Evolutionary conservation across 306 rosid genomes (phyloP), one percentile per base, ranked within the genome.

Genomic region (Cyclanthera cordifolia): DNA sequence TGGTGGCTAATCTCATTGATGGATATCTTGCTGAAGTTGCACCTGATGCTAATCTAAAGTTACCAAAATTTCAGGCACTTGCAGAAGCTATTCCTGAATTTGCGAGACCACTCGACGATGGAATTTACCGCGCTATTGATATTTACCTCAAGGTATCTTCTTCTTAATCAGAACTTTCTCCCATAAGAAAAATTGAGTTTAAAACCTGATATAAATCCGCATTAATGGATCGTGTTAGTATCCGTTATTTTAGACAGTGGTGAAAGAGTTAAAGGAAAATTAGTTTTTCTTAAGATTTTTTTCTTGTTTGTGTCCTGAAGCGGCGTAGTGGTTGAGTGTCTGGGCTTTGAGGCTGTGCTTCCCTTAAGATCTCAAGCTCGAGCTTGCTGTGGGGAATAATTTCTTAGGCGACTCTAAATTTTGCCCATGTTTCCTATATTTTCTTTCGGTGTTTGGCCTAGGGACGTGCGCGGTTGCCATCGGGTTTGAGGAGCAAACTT

Each of bases 11-110:
- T 71, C 77, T 92, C 48, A 80, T 92, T 54, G 97, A 92, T 77
- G 78, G 81, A 32, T 92, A 85, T 79, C 90, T 91, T 45, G 92
- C 96, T 25, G 96, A 91, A 78, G 95, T 91, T 43, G 92, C 95
- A 68, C 84, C 97, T 65, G 97, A 92, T 87, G 87, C 77, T 69
- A 87, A 89, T 68, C 73, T 92, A 71, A 92, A 87, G 80, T 20
- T 80, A 6, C 69, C 76, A 12, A 89, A 89, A 45, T 92, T 92
- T 79, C 92, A 85, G 59, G 77, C 97, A 37, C 80, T 92, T 53
- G 95, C 95, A 56, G 79, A 92, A 70, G 78, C 73, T 73, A 76
- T 92, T 74, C 97, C 97, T 41, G 96, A 92, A 32, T 74, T 73
- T 72, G 96, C 89, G 3, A 84, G 97, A 74, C 84, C 86, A 2